Base-by-base conservation (phyloP, 352 stramenopile genomes). In the Phytopythium sindhum region DNA sequence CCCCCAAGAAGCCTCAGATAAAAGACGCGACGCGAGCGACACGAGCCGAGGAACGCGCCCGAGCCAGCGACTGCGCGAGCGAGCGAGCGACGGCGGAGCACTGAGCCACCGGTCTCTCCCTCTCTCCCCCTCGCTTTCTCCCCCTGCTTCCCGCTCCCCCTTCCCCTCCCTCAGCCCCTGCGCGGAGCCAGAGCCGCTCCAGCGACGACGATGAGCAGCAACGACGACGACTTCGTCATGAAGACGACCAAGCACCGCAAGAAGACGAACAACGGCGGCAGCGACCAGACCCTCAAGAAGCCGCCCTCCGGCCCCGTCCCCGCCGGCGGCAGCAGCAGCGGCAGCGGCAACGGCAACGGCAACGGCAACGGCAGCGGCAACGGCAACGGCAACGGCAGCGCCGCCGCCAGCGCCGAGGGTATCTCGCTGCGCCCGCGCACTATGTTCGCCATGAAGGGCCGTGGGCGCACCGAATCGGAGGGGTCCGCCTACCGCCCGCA, bases 391-490 rank as follows among this genome's bases (percentile, higher is more conserved):
- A 45, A 45, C 57, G 37, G 52, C 52, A 57, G 19, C 28, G 35
- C 52, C 19, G 66, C 54, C 53, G 65, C 57, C 21, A 66, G 60
- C 50, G 66, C 62, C 47, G 70, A 80, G 9, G 70, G 71, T 50
- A 93, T 93, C 47, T 93, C 84, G 50, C 67, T 95, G 60, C 72
- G 86, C n/a, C 86, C 86, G 64, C 84, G 86, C 61, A 95, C 83
- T 42, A 95, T 95, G 86, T 95, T 95, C 60, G 84, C 84, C n/a
- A 89, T 93, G 72, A 95, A 93, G 63, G 86, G 86, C 54, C 76
- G 84, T 19, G 84, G 82, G 14, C 80, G 78, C 47, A 90, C 81
- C 33, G 86, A 95, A 54, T 80, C 80, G 10, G 83, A 90, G 52
- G 73, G 70, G 29, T 80, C 83, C 23, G 74, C 80, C 23, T 95